Evolutionary conservation across 2,329 filamentous ascomycete genomes (phyloP), one percentile per base, ranked within the genome.

Genomic region (Colletotrichum liaoningense): DNA sequence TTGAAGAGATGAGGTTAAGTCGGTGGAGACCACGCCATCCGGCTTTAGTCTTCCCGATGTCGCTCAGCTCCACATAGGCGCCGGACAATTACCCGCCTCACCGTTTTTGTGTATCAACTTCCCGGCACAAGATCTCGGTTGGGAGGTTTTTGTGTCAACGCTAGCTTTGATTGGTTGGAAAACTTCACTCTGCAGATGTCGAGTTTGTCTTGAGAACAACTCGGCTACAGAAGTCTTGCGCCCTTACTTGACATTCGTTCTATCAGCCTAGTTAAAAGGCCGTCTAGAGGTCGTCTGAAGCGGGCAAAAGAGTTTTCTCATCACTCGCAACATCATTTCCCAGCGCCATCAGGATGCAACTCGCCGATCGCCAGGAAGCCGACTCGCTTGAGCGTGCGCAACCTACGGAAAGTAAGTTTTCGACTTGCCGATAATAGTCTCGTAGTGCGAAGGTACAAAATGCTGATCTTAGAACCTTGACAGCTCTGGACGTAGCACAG

Each of bases 11-110:
- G 38, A 42, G 33, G 35, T 42, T 46, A 26, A 46, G 19, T 42
- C 26, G 63, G 68, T 67, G 56, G 63, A 46, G 63, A 71, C 26
- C 63, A 57, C 33, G 24, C 56, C 63, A 67, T 33, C 56, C 24
- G 56, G 63, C 46, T 67, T 38, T 33, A 9, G 46, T 38, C 49
- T 12, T 67, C 38, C 56, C 38, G n/a, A 35, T 54, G n/a, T 49
- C 35, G 5, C 7, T 49, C 14, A 46, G 22, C 33, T 52, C 64
- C 64, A 67, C 56, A 49, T 49, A 26, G 28, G 42, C 55, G 28
- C 56, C 22, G 56, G 28, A 49, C 22, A 22, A 49, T 16, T 60
- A 11, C 16, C 42, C 42, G 42, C 35, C 26, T 42, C 26, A 49
- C 42, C 42, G 42, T 49, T 49, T 49, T 49, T n/a, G 42, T 46